Conservation (phyloP, 768 basidiomycete genomes). For the Amanita rubescens region DNA sequence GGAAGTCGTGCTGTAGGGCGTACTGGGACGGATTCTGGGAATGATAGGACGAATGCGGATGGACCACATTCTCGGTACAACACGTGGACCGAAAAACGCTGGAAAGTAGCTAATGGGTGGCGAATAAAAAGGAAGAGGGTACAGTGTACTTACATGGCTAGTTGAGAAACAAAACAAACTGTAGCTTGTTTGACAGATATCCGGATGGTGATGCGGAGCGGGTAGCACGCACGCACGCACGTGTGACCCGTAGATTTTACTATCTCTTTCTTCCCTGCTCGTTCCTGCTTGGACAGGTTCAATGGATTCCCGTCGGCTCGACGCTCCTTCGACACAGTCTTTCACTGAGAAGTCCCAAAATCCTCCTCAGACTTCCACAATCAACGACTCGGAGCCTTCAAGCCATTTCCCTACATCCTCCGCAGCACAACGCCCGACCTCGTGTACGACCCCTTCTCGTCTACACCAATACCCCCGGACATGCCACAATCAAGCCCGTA, state of each 20-base stretch:
- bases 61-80: too few species aligned
- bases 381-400: not conserved
- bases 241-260: conserved; percentile 7
- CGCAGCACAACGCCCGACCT: conserved; percentile 14
- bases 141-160: too few species aligned
- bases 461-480: not conserved
- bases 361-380: not conserved
- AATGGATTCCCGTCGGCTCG: conserved; percentile 14
- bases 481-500: not conserved
- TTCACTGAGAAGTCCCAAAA: conserved; percentile 1
- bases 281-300: conserved; percentile 27
- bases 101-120: too few species aligned
- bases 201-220: too few species aligned
- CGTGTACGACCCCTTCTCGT: conserved; percentile 12
- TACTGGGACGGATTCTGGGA: not conserved
- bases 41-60: too few species aligned
- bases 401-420: conserved; percentile 21
- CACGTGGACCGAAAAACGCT: too few species aligned
- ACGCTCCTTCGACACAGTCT: not conserved
- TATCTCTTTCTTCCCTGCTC: conserved; percentile 13
- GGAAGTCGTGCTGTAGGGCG: not conserved
- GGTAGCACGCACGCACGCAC: not conserved
- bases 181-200: too few species aligned
- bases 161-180: too few species aligned
- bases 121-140: too few species aligned